Evolutionary conservation across 305 asterid species (phyloP), one percentile per base, ranked within the genome.

Genomic region (Fraxinus floribunda): DNA sequence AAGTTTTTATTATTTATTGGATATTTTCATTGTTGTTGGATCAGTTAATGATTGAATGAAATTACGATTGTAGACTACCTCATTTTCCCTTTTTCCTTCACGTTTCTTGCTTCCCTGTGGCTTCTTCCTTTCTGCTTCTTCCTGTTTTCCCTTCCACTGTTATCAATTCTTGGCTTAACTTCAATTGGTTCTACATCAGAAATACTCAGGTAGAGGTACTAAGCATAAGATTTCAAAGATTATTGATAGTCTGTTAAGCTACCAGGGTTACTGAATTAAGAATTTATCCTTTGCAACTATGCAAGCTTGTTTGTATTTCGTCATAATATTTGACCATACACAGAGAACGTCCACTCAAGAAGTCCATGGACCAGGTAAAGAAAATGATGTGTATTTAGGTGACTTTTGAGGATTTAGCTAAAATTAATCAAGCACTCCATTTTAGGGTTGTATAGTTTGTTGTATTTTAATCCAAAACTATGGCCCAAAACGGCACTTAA

Each of bases 131-230:
- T 34, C 36, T 34, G 5, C 36, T 34, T 34, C 38, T 34, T 34
- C 35, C 38, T 34, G 5, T 32, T 32, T 32, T 32, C 5, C 35
- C 35, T 32, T 32, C 5, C 35, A 29, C 30, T 29, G 30, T 29
- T 29, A 29, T 29, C 30, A 1, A 29, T 29, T 29, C 30, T 29
- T 29, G 30, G 30, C 30, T 29, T 29, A 29, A 29, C 30, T 29
- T 29, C 30, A 29, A 29, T 29, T 29, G 30, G 30, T 30, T 30
- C 34, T 2, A 30, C 34, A 30, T 30, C 34, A 35, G 1, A 57
- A 60, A 66, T 78, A 49, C 80, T 75, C 34, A 8, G 66, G 78
- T 68, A 38, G 34, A 77, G 16, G 78, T 75, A 29, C 46, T 49
- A 49, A 49, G 20, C 18, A 49, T 39, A 82, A 72, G 78, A 39